Evolutionary conservation across 441 rosid genomes (phyloP).

Genomic region (Pelargonium exstipulatum): DNA sequence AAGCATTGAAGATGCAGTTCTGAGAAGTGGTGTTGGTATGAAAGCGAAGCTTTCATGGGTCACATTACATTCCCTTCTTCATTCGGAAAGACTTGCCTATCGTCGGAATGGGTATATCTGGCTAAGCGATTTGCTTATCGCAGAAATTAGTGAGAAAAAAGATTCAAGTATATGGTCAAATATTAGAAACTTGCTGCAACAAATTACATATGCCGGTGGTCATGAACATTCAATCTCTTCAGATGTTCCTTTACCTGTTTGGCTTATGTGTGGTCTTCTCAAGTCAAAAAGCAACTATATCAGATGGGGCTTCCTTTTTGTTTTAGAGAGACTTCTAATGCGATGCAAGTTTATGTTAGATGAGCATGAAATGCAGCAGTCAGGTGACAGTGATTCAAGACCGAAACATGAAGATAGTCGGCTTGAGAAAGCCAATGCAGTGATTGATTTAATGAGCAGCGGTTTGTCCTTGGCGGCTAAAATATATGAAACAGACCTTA

Average conservation of each 20-base stretch:
- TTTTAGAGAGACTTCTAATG: slow-evolving; percentile 93
- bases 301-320: slow-evolving; percentile 83
- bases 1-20: slow-evolving; percentile 36
- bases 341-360: slow-evolving; percentile 88
- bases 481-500: slow-evolving; percentile 81
- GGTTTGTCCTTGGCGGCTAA: slow-evolving; percentile 79
- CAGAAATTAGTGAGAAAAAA: slow-evolving; percentile 74
- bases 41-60: slow-evolving; percentile 77
- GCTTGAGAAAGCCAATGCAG: slow-evolving; percentile 89
- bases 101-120: slow-evolving; percentile 90
- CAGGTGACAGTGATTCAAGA: slow-evolving; percentile 37
- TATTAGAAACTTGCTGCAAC: slow-evolving; percentile 57
- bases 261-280: slow-evolving; percentile 86
- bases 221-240: slow-evolving; percentile 57
- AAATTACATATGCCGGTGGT: slow-evolving; percentile 63
- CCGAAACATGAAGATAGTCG: slow-evolving; percentile 43
- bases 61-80: slow-evolving; percentile 93
- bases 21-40: slow-evolving; percentile 40
- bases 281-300: slow-evolving; percentile 69
- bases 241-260: slow-evolving; percentile 71
- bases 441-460: slow-evolving; percentile 92
- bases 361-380: slow-evolving; percentile 66
- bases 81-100: slow-evolving; percentile 70
- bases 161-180: slow-evolving; percentile 60
- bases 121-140: slow-evolving; percentile 89